Base-by-base conservation (phyloP, 2,329 filamentous ascomycete species). In the Cercospora sesami region DNA sequence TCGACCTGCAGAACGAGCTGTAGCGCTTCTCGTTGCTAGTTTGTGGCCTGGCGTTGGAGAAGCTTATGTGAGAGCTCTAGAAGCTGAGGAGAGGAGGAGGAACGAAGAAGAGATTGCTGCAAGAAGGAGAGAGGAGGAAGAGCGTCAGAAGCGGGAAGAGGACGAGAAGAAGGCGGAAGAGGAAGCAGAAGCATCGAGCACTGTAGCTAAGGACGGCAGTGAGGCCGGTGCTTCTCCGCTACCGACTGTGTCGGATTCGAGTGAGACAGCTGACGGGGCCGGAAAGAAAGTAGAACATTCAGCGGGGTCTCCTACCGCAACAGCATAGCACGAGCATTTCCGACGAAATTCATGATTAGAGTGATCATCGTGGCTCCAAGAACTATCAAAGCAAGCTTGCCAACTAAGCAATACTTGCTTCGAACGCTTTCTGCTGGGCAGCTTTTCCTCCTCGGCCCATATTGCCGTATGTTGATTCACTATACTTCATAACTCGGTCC, bases 21-120 rank as follows among this genome's bases (percentile, higher is more conserved):
- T 87, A 48, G 86, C 86, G n/a, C 79, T 90, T n/a, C 87, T 90
- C 68, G 75, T 90, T 36, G 87, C 87, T 0, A 88, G 85, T 76
- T 74, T 90, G 60, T 84, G 87, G 75, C 87, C 87, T 0, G 87
- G 87, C 0, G 81, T 90, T 28, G 87, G 87, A 0, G 87, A 90
- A 75, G 80, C 86, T 7, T 86, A 88, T 75, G 85, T 89, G 14
- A 80, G 83, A 69, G 86, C 85, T 28, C 81, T 84, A 16, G 81
- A 84, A 69, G 80, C 80, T 65, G 78, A 79, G 63, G 77, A 78
- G 64, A 67, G 75, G 59, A 66, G 75, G 39, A 55, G 68, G 39
- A 66, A 65, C 12, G 75, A 76, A 55, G 75, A 75, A 66, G 76
- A 74, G 48, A 69, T 74, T 39, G 74, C 72, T 26, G 71, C 70